Base-by-base conservation (phyloP, 2,329 filamentous ascomycete genomes). In the Daldinia sp. region DNA sequence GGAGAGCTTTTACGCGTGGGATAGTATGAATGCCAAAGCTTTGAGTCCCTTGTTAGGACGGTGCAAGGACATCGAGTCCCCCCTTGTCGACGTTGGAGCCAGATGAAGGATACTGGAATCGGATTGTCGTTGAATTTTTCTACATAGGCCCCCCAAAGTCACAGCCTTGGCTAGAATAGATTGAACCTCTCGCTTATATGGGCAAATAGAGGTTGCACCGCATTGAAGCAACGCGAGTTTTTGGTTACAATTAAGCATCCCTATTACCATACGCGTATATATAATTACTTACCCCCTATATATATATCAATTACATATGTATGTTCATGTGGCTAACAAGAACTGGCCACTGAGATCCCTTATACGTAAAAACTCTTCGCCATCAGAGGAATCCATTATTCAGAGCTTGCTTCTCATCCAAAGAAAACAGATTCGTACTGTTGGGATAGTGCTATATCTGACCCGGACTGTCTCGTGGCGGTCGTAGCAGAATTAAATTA, bases 381-480 rank as follows among this genome's bases (percentile, higher is more conserved):
- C 55, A 34, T 49, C 32, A 57, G 54, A 41, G 15, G 61, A 67
- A 62, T 59, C 58, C 30, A 64, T 64, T 67, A 64, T 60, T 64
- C 64, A 67, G 25, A 64, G 58, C 30, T 67, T 47, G 30, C 19
- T 25, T 19, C 23, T 64, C 50, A 19, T 50, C 47, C 49, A 50
- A 48, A 47, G 29, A 62, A 23, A 61, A 59, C 32, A 59, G 48
- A 49, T 61, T 57, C 23, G 30, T 64, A 45, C 51, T 49, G 61
- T 62, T 67, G 61, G 64, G 50, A 39, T 61, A 49, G 47, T 67
- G 54, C 61, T 67, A 67, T 67, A 67, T 64, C 51, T 61, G 61
- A 59, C 45, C 64, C 64, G 51, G 47, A 54, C 57, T 58, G 32
- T 30, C 25, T 17, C 47, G 41, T 48, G 58, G 51, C 58, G 58